Evolutionary conservation across 139 green algal genomes (phyloP), one percentile per base, ranked within the genome.

Genomic region (Volvox africanus): DNA sequence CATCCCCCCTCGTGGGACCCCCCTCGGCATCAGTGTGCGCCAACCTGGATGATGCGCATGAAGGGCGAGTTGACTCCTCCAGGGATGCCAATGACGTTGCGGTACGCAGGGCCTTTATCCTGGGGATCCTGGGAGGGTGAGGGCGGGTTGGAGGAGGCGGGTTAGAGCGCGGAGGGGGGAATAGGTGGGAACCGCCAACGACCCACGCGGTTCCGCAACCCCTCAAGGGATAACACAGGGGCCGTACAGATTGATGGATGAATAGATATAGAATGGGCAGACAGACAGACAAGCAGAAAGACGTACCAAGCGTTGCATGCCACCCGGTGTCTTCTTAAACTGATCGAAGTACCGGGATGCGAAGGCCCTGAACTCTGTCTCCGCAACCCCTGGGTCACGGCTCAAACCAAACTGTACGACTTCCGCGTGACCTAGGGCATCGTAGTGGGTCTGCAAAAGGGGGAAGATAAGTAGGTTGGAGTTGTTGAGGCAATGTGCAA

Each of bases 81-180:
- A 1, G 97, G 97, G 35, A 99, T 89, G 2, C 97, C 97, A 16
- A 99, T 94, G 17, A 98, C 94, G 91, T 98, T 98, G 30, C 97
- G 93, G 92, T 99, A 98, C 12, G 95, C 95, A 33, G 94, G 75
- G 30, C 92, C 95, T 22, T 78, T 67, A 61, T 98, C 97, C 85
- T 98, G 96, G 13, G 96, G 97, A 88, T 98, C 97, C 93, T 95
- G 91, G 33, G 78, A 35, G 20, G 71, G 71, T 33, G 35, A 30
- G 9, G 71, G 71, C 28, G 22, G 32, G 28, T 16, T 9, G 9
- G 44, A 55, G 44, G 44, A 9, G 44, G 44, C 44, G 44, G 5
- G 44, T 55, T n/a, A n/a, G n/a, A n/a, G n/a, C n/a, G n/a, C n/a
- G n/a, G n/a, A n/a, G 44, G 9, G 44, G 44, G 44, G 9, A 9